Conservation (phyloP, 371 early-diverging fungal genomes). For the Sporodiniella umbellata region DNA sequence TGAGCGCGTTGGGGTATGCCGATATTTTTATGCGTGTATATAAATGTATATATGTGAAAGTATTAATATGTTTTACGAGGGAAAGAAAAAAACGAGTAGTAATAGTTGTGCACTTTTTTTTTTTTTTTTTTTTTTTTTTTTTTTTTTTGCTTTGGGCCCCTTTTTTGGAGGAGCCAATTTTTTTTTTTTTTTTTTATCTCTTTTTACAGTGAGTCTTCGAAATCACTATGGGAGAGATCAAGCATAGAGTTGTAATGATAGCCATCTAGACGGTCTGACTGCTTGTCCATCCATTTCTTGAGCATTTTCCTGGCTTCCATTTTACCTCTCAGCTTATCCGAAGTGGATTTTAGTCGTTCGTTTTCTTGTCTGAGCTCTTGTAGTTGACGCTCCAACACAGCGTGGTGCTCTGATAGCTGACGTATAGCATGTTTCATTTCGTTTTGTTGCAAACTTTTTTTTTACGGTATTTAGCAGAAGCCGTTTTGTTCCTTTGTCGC, state of each 20-base stretch:
- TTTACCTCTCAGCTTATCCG: constrained; percentile 53
- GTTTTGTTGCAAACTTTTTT: constrained; percentile 59
- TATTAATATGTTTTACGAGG: background rate
- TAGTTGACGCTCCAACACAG: constrained; percentile 47
- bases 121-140: too few relatives aligned
- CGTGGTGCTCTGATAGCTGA: constrained; percentile 48
- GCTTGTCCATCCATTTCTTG: constrained; percentile 44
- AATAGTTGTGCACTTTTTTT: too few relatives aligned
- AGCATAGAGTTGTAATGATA: too few relatives aligned
- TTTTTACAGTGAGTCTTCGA: constrained; percentile 2
- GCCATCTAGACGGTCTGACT: background rate
- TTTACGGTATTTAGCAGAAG: constrained; percentile 66
- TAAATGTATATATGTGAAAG: too few relatives aligned
- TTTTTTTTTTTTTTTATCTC: background rate
- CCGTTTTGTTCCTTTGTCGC: constrained; percentile 60
- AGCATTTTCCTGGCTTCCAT: constrained; percentile 60
- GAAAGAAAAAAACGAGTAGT: background rate
- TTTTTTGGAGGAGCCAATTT: too few relatives aligned
- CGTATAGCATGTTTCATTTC: constrained; percentile 58
- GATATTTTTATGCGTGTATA: too few relatives aligned
- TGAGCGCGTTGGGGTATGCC: background rate
- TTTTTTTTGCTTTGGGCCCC: too few relatives aligned
- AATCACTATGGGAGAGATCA: too few relatives aligned
- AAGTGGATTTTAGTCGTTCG: constrained; percentile 38
- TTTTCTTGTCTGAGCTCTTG: constrained; percentile 55